Conservation (phyloP, 2,329 filamentous ascomycete genomes). For the Microsporum audouinii region DNA sequence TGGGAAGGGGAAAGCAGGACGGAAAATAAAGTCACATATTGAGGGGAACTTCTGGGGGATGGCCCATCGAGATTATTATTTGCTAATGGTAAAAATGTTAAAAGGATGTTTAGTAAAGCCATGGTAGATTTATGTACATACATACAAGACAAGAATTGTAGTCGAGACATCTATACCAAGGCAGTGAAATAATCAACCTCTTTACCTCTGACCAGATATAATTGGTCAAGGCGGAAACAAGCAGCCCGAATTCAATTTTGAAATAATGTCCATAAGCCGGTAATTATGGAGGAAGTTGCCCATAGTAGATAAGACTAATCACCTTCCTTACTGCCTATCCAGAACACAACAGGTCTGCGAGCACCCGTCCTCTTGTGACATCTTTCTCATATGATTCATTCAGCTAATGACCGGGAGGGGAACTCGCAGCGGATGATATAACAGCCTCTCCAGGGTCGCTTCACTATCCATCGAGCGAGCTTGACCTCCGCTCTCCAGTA, state of each 20-base stretch:
- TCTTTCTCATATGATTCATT: conserved; percentile 2
- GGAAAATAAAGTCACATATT: background rate
- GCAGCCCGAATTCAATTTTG: background rate
- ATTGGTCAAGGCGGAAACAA: conserved; percentile 1
- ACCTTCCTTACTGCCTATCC: background rate
- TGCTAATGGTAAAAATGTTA: background rate
- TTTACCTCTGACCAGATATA: background rate
- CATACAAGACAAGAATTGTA: background rate
- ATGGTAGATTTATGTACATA: background rate
- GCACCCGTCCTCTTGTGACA: background rate
- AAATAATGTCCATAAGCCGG: background rate
- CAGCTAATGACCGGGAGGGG: background rate
- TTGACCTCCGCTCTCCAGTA: background rate
- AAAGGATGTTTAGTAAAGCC: background rate
- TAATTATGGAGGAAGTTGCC: background rate
- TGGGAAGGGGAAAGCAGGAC: background rate
- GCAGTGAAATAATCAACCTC: background rate
- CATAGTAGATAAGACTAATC: background rate
- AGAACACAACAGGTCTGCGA: background rate
- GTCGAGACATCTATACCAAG: background rate
- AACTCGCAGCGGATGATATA: background rate
- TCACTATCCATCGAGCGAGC: background rate
- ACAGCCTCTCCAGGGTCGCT: background rate
- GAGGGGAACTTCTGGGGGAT: background rate
- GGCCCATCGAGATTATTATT: background rate